Conservation (phyloP, 2,329 filamentous ascomycete species). For the Fusarium domesticum region DNA sequence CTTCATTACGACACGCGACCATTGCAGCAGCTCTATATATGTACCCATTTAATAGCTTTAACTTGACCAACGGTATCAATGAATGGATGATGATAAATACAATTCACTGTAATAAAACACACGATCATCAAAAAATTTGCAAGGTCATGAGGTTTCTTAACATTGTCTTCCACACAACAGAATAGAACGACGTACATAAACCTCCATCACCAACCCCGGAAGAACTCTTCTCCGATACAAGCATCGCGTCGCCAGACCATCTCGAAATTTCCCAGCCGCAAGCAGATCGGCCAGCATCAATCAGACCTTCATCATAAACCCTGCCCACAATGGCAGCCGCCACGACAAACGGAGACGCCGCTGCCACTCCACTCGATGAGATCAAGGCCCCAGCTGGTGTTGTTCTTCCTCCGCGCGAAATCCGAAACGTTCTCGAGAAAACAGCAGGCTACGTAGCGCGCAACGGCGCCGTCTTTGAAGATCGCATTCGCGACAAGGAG, state of each 20-base stretch:
- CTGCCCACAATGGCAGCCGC: conserved; percentile 31
- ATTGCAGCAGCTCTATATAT: too few relatives aligned
- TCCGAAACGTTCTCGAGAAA: conserved; percentile 83
- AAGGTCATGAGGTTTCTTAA: too few relatives aligned
- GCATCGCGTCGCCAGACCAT: conserved; percentile 20
- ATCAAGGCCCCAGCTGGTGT: conserved; percentile 78
- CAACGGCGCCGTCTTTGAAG: conserved; percentile 69
- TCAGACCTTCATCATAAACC: conserved; percentile 9
- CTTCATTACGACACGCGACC: too few relatives aligned
- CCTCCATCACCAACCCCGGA: conserved; percentile 2
- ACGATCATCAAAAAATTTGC: too few relatives aligned
- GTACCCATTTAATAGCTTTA: too few relatives aligned
- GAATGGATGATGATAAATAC: too few relatives aligned
- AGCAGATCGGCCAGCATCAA: conserved; percentile 10
- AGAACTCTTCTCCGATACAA: conserved; percentile 12
- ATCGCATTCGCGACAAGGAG: conserved; percentile 82
- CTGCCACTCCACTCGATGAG: conserved; percentile 54
- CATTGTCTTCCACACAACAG: too few relatives aligned
- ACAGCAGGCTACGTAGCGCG: conserved; percentile 86
- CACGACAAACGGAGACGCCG: conserved; percentile 51
- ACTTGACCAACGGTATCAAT: too few relatives aligned
- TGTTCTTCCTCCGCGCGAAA: conserved; percentile 84
- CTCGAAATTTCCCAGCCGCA: conserved; percentile 26
- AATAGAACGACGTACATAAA: too few relatives aligned
- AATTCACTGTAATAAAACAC: too few relatives aligned